Evolutionary conservation across 805 yeast species (phyloP), one percentile per base, ranked within the genome.

Genomic region (Candida corydali): DNA sequence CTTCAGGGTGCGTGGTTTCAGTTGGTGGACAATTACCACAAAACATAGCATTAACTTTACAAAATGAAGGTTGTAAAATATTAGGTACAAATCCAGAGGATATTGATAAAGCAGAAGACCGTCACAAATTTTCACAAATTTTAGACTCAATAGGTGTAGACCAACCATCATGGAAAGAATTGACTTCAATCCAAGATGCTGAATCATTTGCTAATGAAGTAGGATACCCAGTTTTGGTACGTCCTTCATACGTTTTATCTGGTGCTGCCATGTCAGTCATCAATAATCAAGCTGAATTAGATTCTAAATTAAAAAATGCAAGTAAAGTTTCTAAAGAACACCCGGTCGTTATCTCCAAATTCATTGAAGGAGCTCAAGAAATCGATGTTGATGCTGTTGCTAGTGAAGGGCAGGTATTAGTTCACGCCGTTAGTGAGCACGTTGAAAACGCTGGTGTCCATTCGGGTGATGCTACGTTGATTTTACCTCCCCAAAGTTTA

Each of bases 181-280:
- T 91, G 51, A 80, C 94, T 24, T 83, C 95, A 27, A 65, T 89
- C 32, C 81, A 68, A 28, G 96, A 83, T 44, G 98, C 98, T 17
- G 83, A 82, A 58, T 63, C 57, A 14, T 91, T 91, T 63, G 97
- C 98, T 34, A 70, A 77, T 37, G 73, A 76, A 48, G 98, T 91
- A 38, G 86, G 89, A 16, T 91, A 80, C 76, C 98, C 98, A 34
- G 98, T 91, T 8, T 76, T 91, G 50, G 96, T 91, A 42, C 86
- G 98, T 69, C 98, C 98, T 36, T 89, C 98, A 1, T 91, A 91
- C 57, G 98, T 91, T 33, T 74, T 91, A 46, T 86, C 96, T 39
- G 98, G 98, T 69, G 98, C 98, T 44, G 98, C 98, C 42, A 93
- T 91, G 98, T 82, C 93, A 43, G 96, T 88, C 29, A 89, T 93